Percentiles rank a stretch among this genome's conserved stretches.
Evolutionary conservation across 2,329 filamentous ascomycete species (phyloP).

Genomic region (Trichophyton benhamiae): DNA sequence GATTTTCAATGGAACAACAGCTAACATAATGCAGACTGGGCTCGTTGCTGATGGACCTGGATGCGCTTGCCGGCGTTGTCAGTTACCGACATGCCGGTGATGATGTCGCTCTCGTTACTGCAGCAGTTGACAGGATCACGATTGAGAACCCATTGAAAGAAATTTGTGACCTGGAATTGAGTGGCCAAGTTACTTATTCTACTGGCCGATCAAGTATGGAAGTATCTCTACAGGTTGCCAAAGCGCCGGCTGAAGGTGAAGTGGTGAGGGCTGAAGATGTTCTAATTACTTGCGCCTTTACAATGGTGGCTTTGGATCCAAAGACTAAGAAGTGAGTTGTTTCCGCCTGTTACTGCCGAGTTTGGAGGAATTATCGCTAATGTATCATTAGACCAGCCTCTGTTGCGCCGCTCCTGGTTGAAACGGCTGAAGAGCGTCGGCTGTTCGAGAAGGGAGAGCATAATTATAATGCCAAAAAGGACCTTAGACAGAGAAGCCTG

Average conservation of each 20-base stretch:
- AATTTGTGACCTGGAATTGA: conserved; percentile 66
- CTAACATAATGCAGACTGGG: conserved; percentile 42
- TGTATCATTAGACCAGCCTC: conserved; percentile 41
- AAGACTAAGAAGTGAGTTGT: conserved; percentile 46
- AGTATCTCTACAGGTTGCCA: conserved; percentile 60
- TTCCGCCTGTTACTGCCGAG: neutral
- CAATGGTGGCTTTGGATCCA: conserved; percentile 64
- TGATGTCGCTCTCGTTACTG: conserved; percentile 50
- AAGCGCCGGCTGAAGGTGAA: conserved; percentile 39
- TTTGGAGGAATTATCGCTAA: neutral
- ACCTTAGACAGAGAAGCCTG: conserved; percentile 47
- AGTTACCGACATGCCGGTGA: conserved; percentile 62
- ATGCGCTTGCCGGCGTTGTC: conserved; percentile 63
- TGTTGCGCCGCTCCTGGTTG: conserved; percentile 48
- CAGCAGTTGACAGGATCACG: conserved; percentile 51
- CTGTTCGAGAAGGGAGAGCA: conserved; percentile 52
- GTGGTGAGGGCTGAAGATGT: conserved; percentile 45
- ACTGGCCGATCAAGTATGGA: conserved; percentile 62
- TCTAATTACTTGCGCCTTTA: conserved; percentile 60
- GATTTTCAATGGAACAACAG: conserved; percentile 3
- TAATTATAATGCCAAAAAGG: conserved; percentile 56
- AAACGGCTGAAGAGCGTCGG: conserved; percentile 52
- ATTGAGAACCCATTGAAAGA: conserved; percentile 61
- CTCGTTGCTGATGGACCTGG: conserved; percentile 66
- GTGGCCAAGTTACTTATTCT: conserved; percentile 56